Percentiles rank a stretch among this genome's conserved stretches.
These are phyloP conservation scores for Paragyromitra xinjiangensis DNA, from an alignment of 495 filamentous ascomycete genomes.

Conservation along the genomic window DNA sequence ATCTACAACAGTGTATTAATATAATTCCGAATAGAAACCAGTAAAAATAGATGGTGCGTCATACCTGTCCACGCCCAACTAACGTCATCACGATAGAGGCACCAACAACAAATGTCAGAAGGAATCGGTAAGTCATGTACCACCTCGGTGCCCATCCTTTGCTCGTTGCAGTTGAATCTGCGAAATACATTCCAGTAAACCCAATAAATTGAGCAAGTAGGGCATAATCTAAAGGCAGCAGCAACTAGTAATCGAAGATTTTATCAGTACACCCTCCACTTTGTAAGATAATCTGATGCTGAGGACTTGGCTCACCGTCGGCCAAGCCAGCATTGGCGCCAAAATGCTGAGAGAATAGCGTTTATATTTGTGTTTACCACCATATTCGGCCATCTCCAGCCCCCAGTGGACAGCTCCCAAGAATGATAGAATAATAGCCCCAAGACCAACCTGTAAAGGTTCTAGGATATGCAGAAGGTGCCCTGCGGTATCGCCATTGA, in stretches of 20 bases:
- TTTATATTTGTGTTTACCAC: conserved; percentile 74
- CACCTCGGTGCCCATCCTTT: conserved; percentile 87
- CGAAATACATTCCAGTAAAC: conserved; percentile 90
- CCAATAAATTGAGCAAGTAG: conserved; percentile 88
- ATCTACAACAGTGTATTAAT: conserved; percentile 61
- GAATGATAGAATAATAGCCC: conserved; percentile 85
- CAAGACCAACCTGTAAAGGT: conserved; percentile 91
- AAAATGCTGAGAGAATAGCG: conserved; percentile 86
- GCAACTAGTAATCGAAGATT: conserved; percentile 59
- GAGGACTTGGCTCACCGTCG: conserved; percentile 64
- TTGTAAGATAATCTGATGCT: neutral
- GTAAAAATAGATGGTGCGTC: neutral
- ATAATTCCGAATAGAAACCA: neutral
- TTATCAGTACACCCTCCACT: neutral
- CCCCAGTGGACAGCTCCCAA: conserved; percentile 97
- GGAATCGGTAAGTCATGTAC: conserved; percentile 94
- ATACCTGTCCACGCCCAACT: conserved; percentile 78
- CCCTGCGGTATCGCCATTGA: conserved; percentile 76
- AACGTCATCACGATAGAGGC: conserved; percentile 84
- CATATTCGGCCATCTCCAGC: conserved; percentile 77
- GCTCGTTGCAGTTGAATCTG: conserved; percentile 77
- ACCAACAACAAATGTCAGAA: conserved; percentile 93
- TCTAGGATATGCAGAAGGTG: conserved; percentile 80
- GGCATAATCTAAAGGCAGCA: conserved; percentile 87
- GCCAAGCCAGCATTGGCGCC: conserved; percentile 89